Evolutionary conservation across 169 alveolate species (phyloP).

Genomic region (Neospora caninum): DNA sequence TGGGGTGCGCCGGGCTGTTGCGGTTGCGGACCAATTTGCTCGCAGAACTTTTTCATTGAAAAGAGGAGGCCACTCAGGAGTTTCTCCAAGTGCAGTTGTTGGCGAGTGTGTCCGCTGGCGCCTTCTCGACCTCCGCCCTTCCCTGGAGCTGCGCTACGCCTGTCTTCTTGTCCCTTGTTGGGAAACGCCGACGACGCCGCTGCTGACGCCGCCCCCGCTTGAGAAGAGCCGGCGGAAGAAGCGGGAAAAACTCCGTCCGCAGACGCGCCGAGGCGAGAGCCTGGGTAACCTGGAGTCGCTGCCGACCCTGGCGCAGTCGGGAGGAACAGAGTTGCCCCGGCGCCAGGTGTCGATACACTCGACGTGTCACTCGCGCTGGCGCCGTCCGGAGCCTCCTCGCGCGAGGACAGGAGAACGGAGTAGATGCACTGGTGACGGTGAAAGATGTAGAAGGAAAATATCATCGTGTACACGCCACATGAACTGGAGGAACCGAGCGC

Average conservation of each 20-base stretch:
- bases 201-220: background rate
- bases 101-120: background rate
- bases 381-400: constrained; percentile 1
- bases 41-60: constrained; percentile 61
- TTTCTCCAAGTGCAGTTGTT: constrained; percentile 48
- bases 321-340: background rate
- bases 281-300: background rate
- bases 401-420: background rate
- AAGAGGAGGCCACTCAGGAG: constrained; percentile 51
- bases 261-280: background rate
- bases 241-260: background rate
- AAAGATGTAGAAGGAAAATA: constrained; percentile 44
- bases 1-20: background rate
- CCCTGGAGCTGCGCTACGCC: background rate
- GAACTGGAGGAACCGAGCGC: background rate
- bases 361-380: constrained; percentile 22
- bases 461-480: background rate
- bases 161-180: background rate
- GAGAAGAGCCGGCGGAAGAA: background rate
- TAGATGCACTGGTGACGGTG: constrained; percentile 41
- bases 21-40: constrained; percentile 46
- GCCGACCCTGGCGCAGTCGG: background rate
- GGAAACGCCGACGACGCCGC: no score
- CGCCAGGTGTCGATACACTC: constrained; percentile 13
- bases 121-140: background rate